Base-by-base conservation (phyloP, 441 rosid genomes). In the Dalechampia spathulata region DNA sequence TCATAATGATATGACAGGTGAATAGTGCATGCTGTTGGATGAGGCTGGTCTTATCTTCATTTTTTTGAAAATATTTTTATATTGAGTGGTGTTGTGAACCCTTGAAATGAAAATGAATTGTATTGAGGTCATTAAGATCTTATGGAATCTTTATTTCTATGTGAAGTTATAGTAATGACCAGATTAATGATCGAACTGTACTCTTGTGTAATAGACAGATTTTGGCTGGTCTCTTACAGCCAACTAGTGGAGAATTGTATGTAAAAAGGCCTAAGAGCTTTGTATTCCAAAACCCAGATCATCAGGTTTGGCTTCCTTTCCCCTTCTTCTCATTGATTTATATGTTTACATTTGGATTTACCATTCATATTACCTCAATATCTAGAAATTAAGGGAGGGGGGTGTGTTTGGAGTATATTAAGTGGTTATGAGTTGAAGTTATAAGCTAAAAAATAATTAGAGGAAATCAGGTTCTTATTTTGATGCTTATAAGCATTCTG, bases 251-350 rank as follows among this genome's bases (percentile, higher is more conserved):
- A 50, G 59, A 42, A 32, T 64, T 79, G 49, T 68, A 60, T 60
- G 87, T 86, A 52, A 82, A 67, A 68, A 76, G 73, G 63, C 96
- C 99, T 0, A 80, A 71, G 78, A 86, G 89, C 69, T 88, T 83
- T 69, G 96, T 88, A 19, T 83, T 88, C 79, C 96, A 86, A 70
- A 86, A 92, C 72, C 98, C 95, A 0, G 96, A 92, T 62, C 92
- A 92, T 69, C 98, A 92, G 95, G 96, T 88, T 69, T 40, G 55
- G n/a, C n/a, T n/a, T 47, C 36, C 34, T 13, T 50, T 58, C 23
- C 51, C 42, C 7, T 58, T 49, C 22, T 52, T 39, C 51, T 1
- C 41, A 27, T 27, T 16, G 14, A 19, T 54, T 40, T 49, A 11
- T 55, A 6, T n/a, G 1, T 43, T 26, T 8, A 3, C 4, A 8